Percentiles rank a stretch among this genome's conserved stretches.
These are phyloP conservation scores for Cladorrhinum samala DNA, from an alignment of 495 filamentous ascomycete species.

Conservation along the genomic window DNA sequence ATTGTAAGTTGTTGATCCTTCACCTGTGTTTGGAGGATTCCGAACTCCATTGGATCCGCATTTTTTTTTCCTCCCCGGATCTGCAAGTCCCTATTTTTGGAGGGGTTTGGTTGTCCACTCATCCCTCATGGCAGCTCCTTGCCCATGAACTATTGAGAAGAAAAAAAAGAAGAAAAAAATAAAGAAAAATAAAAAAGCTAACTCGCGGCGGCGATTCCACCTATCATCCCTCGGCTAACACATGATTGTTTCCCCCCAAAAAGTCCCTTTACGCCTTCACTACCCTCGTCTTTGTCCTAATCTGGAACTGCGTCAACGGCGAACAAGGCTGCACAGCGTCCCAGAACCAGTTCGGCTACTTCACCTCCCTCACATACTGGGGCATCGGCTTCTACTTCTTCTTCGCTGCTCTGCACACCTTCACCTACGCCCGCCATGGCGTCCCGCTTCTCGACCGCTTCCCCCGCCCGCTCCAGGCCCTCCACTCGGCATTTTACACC, in stretches of 20 bases:
- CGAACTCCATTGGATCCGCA: no score
- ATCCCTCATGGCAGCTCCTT: no score
- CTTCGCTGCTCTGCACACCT: constrained; percentile 57
- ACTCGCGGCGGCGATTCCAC: no score
- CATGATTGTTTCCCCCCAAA: no score
- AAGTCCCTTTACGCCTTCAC: constrained; percentile 64
- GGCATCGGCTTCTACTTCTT: constrained; percentile 73
- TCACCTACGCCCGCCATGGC: constrained; percentile 52
- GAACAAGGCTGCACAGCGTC: constrained; percentile 23
- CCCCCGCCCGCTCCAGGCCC: constrained; percentile 55
- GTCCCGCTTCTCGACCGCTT: constrained; percentile 54
- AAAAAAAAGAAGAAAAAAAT: no score
- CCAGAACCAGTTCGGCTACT: constrained; percentile 63
- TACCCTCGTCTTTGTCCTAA: constrained; percentile 63
- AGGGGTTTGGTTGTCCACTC: no score
- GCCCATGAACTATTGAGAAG: no score
- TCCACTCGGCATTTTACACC: constrained; percentile 61
- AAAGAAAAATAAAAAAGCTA: neutral
- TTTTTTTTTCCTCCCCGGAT: no score
- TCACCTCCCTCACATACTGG: constrained; percentile 76
- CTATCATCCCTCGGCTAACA: no score
- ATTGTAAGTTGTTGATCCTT: constrained; percentile 37
- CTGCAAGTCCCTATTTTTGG: no score
- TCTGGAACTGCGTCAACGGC: constrained; percentile 41
- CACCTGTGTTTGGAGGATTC: no score